Base-by-base conservation (phyloP, 2,329 filamentous ascomycete genomes). In the Aspergillus terreus region DNA sequence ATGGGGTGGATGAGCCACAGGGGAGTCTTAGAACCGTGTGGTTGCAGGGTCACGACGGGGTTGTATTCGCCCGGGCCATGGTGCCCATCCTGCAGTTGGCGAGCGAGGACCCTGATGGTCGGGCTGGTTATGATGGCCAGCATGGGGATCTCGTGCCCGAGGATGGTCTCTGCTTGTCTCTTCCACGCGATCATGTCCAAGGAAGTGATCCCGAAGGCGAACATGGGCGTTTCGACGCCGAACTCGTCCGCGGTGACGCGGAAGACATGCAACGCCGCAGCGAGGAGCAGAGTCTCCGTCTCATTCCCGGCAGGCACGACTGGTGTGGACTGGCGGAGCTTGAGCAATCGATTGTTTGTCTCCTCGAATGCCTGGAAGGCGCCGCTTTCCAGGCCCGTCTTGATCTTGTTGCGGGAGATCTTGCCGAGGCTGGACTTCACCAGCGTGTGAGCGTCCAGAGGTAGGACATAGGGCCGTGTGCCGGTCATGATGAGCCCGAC, bases 101-200 rank as follows among this genome's bases (percentile, higher is more conserved):
- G n/a, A 9, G 40, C 40, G 2, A 79, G 75, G 0, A 76, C 76
- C 4, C 67, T 63, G 0, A 78, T 71, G 1, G 76, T 70, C 2
- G 80, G 57, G 1, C 21, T 14, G 19, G n/a, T 25, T 10, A 43
- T 14, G 40, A 43, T n/a, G 35, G 14, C 14, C 6, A 17, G 15
- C 35, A 38, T 38, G 35, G 35, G 14, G 6, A 38, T 38, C 35
- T 38, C 35, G 5, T 7, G 35, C 14, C 35, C 14, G 15, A 38
- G 14, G 2, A 11, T 4, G 6, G 14, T 11, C 15, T 38, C 35
- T 4, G 35, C 35, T 6, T 38, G 35, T 2, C n/a, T 38, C 7
- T 38, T 38, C 14, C 4, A 38, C 12, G 35, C 9, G 35, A 38
- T 38, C 14, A 38, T n/a, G 5, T 38, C 35, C 14, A 38, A 11